A percentile compares a stretch with the other conserved stretches of the same genome.
Conservation (phyloP, 2,329 filamentous ascomycete species). For the Zymoseptoria ardabiliae region DNA sequence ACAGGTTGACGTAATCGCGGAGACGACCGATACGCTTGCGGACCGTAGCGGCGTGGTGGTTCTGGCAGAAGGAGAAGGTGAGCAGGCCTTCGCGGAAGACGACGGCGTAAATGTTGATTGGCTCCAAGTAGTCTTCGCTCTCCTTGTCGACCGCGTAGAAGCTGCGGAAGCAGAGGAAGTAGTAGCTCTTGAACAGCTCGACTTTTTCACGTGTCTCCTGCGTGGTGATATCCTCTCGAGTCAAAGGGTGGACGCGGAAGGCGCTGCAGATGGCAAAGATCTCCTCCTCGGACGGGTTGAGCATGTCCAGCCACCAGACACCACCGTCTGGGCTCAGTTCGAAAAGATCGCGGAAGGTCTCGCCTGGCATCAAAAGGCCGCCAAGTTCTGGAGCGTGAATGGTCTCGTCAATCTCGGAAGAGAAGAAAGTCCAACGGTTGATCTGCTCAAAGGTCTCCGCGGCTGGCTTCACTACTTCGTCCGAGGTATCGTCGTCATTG, state of each 20-base stretch:
- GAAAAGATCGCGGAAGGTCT: constrained; percentile 84
- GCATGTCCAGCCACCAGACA: constrained; percentile 98
- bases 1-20: constrained; percentile 89
- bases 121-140: constrained; percentile 77
- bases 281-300: constrained; percentile 83
- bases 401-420: constrained; percentile 85
- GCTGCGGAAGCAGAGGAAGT: constrained; percentile 94
- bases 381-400: constrained; percentile 86
- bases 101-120: constrained; percentile 92
- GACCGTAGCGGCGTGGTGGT: constrained; percentile 80
- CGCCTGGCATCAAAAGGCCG: constrained; percentile 79
- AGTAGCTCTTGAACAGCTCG: constrained; percentile 93
- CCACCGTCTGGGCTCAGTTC: constrained; percentile 62
- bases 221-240: constrained; percentile 89
- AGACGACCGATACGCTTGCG: constrained; percentile 85
- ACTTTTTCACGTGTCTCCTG: constrained; percentile 98
- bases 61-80: constrained; percentile 87
- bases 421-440: constrained; percentile 94
- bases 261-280: constrained; percentile 82
- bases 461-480: constrained; percentile 18
- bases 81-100: constrained; percentile 93
- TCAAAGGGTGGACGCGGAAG: constrained; percentile 91
- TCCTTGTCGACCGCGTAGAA: constrained; percentile 78
- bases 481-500: constrained; percentile 28
- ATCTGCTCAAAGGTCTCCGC: constrained; percentile 30